Conservation (phyloP, 176 grass and related monocot species). For the Chloris gayana region DNA sequence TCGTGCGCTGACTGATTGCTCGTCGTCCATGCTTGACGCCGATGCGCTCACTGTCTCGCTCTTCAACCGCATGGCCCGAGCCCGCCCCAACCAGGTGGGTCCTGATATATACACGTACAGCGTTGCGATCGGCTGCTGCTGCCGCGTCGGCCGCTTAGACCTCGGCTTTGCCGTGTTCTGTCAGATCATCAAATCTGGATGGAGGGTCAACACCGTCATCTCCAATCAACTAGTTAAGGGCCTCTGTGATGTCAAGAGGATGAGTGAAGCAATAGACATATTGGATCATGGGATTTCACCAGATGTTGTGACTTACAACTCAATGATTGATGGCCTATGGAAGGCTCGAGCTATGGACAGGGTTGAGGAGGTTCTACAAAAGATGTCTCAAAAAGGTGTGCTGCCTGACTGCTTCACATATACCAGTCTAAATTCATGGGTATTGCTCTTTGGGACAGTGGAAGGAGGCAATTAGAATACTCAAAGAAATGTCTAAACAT, state of each 20-base stretch:
- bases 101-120: neutral
- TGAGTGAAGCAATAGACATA: slow-evolving; percentile 20
- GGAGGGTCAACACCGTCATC: neutral
- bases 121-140: neutral
- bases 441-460: neutral
- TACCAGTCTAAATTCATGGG: slow-evolving; percentile 17
- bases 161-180: neutral
- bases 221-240: slow-evolving; percentile 17
- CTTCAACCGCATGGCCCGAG: neutral
- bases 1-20: neutral
- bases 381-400: slow-evolving; percentile 19
- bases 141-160: neutral
- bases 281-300: neutral
- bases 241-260: slow-evolving; percentile 34
- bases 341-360: neutral
- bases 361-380: neutral
- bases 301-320: slow-evolving; percentile 34
- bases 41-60: neutral
- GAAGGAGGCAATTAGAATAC: neutral
- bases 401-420: slow-evolving; percentile 13
- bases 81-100: neutral
- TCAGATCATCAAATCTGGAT: neutral
- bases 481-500: slow-evolving; percentile 28
- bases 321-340: slow-evolving; percentile 22
- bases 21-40: neutral